phyloP scores from a whole-genome alignment of 768 basidiomycete species.

The Naganishia vishniacii region DNA sequence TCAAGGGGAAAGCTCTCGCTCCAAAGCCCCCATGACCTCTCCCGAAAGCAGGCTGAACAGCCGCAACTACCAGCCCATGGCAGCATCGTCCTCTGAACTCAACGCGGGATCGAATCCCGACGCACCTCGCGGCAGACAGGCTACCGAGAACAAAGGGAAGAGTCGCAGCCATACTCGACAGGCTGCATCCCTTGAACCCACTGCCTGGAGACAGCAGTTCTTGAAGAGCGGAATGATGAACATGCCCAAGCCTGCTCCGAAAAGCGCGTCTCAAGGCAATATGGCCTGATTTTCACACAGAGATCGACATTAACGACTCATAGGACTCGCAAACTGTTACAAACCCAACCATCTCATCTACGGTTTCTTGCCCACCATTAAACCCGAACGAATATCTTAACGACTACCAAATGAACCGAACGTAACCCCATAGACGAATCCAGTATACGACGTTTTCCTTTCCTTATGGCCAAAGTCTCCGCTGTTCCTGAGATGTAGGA shows the following conservation, averaged over 20 bases:
- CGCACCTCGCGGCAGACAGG: neutral
- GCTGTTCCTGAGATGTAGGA: no score
- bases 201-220: slow-evolving; percentile 21
- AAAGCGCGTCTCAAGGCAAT: slow-evolving; percentile 12
- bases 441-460: no score
- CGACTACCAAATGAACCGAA: slow-evolving; percentile 1
- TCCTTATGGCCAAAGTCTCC: no score
- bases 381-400: neutral
- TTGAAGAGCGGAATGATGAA: slow-evolving; percentile 6
- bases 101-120: neutral
- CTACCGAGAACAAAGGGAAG: neutral
- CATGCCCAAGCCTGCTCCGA: slow-evolving; percentile 17
- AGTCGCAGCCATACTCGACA: slow-evolving; percentile 3
- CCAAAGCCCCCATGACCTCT: neutral
- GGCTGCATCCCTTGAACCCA: slow-evolving; percentile 6
- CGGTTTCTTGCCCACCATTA: no score
- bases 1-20: slow-evolving; percentile 13
- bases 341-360: no score
- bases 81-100: neutral
- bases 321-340: no score
- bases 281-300: no score
- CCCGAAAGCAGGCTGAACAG: neutral
- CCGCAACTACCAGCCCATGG: neutral
- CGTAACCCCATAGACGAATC: neutral
- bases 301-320: no score